Conservation (phyloP, 73 alveolate genomes). For the Paramecium sexaurelia region DNA sequence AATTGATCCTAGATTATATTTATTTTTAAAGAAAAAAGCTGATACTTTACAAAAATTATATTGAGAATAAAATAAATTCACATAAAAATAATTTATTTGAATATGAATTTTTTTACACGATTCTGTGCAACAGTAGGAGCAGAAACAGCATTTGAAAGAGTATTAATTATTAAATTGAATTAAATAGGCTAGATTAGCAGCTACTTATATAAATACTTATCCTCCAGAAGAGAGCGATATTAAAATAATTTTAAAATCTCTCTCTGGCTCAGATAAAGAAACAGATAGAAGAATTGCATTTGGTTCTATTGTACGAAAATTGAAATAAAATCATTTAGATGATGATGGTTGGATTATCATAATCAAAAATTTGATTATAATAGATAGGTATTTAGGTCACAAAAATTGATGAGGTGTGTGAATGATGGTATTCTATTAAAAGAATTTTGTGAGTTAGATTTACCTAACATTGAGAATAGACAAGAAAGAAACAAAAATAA, state of each 20-base stretch:
- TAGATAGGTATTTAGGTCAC: conserved; percentile 37
- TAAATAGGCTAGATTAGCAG: conserved; percentile 42
- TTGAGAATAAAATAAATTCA: background rate
- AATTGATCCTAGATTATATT: background rate
- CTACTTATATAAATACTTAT: background rate
- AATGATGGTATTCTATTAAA: background rate
- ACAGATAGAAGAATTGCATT: conserved; percentile 30
- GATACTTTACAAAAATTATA: background rate
- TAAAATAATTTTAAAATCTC: background rate
- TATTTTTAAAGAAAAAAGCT: background rate
- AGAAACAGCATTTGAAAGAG: conserved; percentile 45
- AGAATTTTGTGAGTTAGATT: conserved; percentile 20
- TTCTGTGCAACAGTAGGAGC: conserved; percentile 56
- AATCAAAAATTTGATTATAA: conserved; percentile 10
- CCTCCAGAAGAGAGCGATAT: conserved; percentile 42
- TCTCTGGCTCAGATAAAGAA: background rate
- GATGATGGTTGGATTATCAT: conserved; percentile 8
- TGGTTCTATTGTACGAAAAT: background rate
- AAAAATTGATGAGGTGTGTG: conserved; percentile 11
- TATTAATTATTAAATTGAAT: background rate
- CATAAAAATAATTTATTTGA: background rate
- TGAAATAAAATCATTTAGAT: background rate
- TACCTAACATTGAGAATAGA: background rate
- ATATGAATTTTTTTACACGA: conserved; percentile 27
- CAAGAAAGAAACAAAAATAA: background rate